Evolutionary conservation across 2,329 filamentous ascomycete genomes (phyloP).

Genomic region (Colletotrichum aenigma): DNA sequence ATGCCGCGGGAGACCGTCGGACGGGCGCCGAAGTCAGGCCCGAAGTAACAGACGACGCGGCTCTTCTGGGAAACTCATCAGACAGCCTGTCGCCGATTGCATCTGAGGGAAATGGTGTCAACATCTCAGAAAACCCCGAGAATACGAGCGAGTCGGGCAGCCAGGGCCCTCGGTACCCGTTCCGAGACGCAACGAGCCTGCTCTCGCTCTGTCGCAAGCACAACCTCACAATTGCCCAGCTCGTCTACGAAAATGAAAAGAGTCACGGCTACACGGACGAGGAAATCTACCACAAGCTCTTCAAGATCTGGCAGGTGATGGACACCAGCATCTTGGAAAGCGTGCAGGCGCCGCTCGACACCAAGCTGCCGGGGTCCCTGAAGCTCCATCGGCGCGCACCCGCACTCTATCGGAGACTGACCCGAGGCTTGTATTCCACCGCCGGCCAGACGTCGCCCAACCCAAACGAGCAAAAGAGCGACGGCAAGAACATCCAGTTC

Average conservation of each 20-base stretch:
- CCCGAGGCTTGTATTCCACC: constrained; percentile 49
- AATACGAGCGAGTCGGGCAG: constrained; percentile 18
- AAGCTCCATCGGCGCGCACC: constrained; percentile 52
- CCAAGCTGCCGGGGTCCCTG: constrained; percentile 49
- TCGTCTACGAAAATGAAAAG: constrained; percentile 58
- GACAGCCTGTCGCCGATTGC: not conserved
- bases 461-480: not conserved
- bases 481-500: not conserved
- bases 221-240: constrained; percentile 55
- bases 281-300: constrained; percentile 50
- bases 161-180: constrained; percentile 45
- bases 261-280: constrained; percentile 54
- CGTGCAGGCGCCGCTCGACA: constrained; percentile 47
- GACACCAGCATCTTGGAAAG: constrained; percentile 54
- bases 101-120: not conserved
- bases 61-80: not conserved
- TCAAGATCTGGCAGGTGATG: constrained; percentile 57
- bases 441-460: constrained; percentile 25
- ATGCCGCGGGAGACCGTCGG: constrained; percentile 49
- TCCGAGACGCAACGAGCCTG: constrained; percentile 50
- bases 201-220: constrained; percentile 52
- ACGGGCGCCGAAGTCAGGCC: constrained; percentile 48
- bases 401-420: constrained; percentile 47
- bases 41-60: constrained; percentile 1
- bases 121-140: not conserved